A percentile compares a stretch with the other conserved stretches of the same genome.
Evolutionary conservation across 2,329 filamentous ascomycete genomes (phyloP).

Genomic region (Trichoderma semiorbis): DNA sequence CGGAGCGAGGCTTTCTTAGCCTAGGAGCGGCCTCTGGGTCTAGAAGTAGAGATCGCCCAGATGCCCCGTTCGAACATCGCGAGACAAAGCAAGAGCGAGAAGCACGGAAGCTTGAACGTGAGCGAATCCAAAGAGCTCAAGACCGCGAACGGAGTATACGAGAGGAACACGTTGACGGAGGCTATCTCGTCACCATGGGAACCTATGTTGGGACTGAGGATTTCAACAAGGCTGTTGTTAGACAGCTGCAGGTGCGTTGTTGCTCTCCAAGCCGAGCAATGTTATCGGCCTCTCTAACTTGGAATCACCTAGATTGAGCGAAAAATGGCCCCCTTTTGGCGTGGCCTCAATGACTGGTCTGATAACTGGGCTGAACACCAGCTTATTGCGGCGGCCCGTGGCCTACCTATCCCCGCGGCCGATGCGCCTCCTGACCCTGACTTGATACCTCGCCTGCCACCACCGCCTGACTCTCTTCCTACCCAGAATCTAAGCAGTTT

Average conservation of each 20-base stretch:
- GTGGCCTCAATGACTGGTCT: slow-evolving; percentile 83
- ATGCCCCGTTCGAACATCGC: slow-evolving; percentile 59
- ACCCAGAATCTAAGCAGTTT: slow-evolving; percentile 63
- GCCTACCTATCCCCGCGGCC: slow-evolving; percentile 76
- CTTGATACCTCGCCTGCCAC: slow-evolving; percentile 47
- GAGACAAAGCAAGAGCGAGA: slow-evolving; percentile 93
- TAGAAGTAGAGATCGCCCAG: slow-evolving; percentile 35
- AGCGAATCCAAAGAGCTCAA: slow-evolving; percentile 69
- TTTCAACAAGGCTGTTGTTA: slow-evolving; percentile 82
- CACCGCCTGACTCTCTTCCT: slow-evolving; percentile 45
- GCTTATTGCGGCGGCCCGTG: slow-evolving; percentile 84
- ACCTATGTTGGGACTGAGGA: slow-evolving; percentile 91
- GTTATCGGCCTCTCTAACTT: slow-evolving; percentile 20
- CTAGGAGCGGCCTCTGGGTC: slow-evolving; percentile 43
- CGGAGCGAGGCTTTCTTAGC: slow-evolving; percentile 46
- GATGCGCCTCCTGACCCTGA: slow-evolving; percentile 77
- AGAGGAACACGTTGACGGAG: slow-evolving; percentile 91
- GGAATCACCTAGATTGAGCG: slow-evolving; percentile 70
- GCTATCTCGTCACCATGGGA: slow-evolving; percentile 89
- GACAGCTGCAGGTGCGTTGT: slow-evolving; percentile 76
- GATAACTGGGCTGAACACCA: slow-evolving; percentile 92
- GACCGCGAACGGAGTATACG: slow-evolving; percentile 87
- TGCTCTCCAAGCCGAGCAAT: not conserved
- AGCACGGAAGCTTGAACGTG: slow-evolving; percentile 77
- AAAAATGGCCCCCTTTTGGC: slow-evolving; percentile 91